Base-by-base conservation (phyloP, 148 eudicot species). In the Agrostemma githago region DNA sequence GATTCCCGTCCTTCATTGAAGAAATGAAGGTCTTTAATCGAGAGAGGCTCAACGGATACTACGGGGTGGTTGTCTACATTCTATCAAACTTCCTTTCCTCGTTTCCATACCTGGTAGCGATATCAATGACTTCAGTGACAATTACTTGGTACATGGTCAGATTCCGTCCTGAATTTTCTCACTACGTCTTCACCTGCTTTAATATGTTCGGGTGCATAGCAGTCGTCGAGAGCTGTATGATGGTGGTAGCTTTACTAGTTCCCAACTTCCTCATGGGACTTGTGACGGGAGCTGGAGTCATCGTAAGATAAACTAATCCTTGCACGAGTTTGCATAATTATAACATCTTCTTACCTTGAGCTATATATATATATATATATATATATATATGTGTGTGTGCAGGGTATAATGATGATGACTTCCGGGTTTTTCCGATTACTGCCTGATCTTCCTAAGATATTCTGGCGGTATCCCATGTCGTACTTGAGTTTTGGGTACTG, bases 341-440 rank as follows among this genome's bases (percentile, higher is more conserved):
- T 10, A 1, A 1, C 16, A 51, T 51, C 15, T 51, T 51, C 56
- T 51, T 11, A 51, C 56, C 56, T 10, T 51, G 16, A 10, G 56
- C 15, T 51, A 51, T 48, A 51, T 48, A 34, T 34, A 2, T n/a
- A n/a, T n/a, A n/a, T n/a, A n/a, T n/a, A n/a, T n/a, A n/a, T n/a
- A n/a, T n/a, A n/a, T n/a, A n/a, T n/a, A n/a, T n/a, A n/a, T n/a
- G n/a, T n/a, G n/a, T n/a, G n/a, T n/a, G n/a, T 85, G 77, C 88
- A 93, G 97, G 98, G 98, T 61, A 88, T 91, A 71, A 85, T 89
- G 86, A 89, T 93, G 98, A 86, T 91, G 92, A 88, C 98, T 5
- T 85, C 98, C 5, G 98, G 98, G 8, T 93, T 93, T 84, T 93
- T 91, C 82, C 89, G 98, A 9, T 76, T 82, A 83, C 82, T 93